Evolutionary conservation across 306 rosid genomes (phyloP).

Genomic region (Gastrolobium villosum): DNA sequence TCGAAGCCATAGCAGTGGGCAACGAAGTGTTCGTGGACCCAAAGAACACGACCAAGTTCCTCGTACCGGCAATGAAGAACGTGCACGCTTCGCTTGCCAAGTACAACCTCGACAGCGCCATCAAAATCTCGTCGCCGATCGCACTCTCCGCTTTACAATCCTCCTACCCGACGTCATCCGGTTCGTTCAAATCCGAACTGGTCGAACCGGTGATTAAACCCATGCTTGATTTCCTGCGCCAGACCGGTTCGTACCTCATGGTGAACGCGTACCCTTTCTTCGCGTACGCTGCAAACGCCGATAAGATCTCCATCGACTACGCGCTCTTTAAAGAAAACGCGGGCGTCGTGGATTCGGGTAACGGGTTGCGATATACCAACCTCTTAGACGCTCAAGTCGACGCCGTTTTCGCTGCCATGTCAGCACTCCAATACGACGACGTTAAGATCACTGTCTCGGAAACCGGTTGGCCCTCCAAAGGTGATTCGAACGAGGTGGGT

Average conservation of each 20-base stretch:
- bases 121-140: slow-evolving; percentile 78
- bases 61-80: slow-evolving; percentile 85
- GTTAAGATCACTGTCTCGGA: slow-evolving; percentile 65
- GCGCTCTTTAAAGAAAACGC: slow-evolving; percentile 65
- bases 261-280: slow-evolving; percentile 83
- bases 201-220: slow-evolving; percentile 80
- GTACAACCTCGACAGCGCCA: slow-evolving; percentile 50
- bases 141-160: slow-evolving; percentile 69
- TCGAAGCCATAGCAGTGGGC: slow-evolving; percentile 83
- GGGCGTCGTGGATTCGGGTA: slow-evolving; percentile 79
- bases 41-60: slow-evolving; percentile 66
- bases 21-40: slow-evolving; percentile 90
- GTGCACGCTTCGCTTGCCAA: slow-evolving; percentile 58
- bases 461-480: slow-evolving; percentile 90
- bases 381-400: slow-evolving; percentile 84
- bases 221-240: slow-evolving; percentile 64
- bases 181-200: slow-evolving; percentile 73
- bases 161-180: slow-evolving; percentile 83
- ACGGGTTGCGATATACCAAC: slow-evolving; percentile 65
- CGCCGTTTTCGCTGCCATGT: slow-evolving; percentile 86
- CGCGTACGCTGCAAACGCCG: slow-evolving; percentile 67
- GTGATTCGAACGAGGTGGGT: slow-evolving; percentile 76
- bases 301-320: slow-evolving; percentile 65
- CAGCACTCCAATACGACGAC: slow-evolving; percentile 69
- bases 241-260: slow-evolving; percentile 76